Percentiles rank a stretch among this genome's conserved stretches.
Conservation (phyloP, 2,329 filamentous ascomycete species). For the Fonsecaea pedrosoi region DNA sequence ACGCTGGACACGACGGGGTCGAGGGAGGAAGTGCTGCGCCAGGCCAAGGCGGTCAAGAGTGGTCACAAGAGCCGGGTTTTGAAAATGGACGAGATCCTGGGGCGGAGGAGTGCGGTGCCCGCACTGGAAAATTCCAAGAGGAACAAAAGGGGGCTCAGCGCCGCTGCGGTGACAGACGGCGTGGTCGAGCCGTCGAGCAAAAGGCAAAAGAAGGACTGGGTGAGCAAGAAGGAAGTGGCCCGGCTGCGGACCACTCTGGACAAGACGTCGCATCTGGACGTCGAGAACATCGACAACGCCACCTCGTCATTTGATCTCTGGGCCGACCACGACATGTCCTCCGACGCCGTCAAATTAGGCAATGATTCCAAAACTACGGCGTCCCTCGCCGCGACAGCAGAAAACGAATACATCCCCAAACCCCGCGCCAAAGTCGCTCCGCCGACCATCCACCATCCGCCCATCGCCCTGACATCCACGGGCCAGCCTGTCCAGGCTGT, state of each 20-base stretch:
- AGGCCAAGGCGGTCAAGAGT: constrained; percentile 71
- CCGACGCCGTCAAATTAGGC: constrained; percentile 54
- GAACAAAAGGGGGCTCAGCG: constrained; percentile 60
- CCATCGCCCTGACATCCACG: constrained; percentile 80
- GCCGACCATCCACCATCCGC: constrained; percentile 74
- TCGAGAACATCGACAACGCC: constrained; percentile 59
- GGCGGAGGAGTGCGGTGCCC: constrained; percentile 79
- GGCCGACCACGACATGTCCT: constrained; percentile 60
- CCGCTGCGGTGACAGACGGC: constrained; percentile 67
- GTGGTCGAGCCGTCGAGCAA: constrained; percentile 72
- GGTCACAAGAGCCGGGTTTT: constrained; percentile 56
- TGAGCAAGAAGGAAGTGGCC: constrained; percentile 82
- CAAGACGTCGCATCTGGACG: constrained; percentile 28
- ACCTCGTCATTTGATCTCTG: constrained; percentile 76
- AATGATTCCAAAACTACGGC: constrained; percentile 52
- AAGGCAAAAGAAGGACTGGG: constrained; percentile 76
- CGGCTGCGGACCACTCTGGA: constrained; percentile 66
- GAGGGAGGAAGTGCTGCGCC: constrained; percentile 64
- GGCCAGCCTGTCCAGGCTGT: constrained; percentile 83
- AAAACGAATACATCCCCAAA: constrained; percentile 71
- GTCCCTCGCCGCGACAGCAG: constrained; percentile 37
- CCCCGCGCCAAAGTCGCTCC: constrained; percentile 73
- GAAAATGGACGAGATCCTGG: constrained; percentile 90
- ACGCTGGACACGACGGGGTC: constrained; percentile 74
- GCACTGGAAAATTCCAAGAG: constrained; percentile 82